These are phyloP conservation scores for Elongisporangium anandrum DNA, from an alignment of 352 stramenopile species.

Conservation along the genomic window DNA sequence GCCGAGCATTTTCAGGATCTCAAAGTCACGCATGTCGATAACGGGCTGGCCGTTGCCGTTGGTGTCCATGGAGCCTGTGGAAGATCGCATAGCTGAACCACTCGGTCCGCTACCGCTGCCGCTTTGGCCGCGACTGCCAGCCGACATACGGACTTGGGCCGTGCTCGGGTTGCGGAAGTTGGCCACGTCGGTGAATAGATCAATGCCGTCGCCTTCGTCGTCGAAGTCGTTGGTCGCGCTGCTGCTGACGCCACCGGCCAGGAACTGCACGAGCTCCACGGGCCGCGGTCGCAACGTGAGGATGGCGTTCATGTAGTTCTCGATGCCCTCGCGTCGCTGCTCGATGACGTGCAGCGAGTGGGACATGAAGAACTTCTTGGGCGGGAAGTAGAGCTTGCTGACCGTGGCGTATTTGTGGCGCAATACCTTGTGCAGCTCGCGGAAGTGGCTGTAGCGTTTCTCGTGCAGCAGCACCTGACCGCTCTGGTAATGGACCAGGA, in stretches of 20 bases:
- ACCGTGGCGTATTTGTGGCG: conserved; percentile 76
- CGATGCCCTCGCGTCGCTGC: conserved; percentile 74
- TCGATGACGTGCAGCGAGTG: conserved; percentile 86
- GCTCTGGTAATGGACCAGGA: conserved; percentile 75
- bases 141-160: neutral
- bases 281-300: conserved; percentile 65
- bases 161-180: conserved; percentile 6
- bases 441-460: conserved; percentile 84
- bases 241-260: conserved; percentile 31
- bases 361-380: conserved; percentile 86
- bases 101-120: neutral
- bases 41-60: neutral
- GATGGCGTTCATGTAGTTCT: conserved; percentile 81
- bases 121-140: neutral
- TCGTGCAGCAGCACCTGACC: conserved; percentile 51
- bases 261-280: conserved; percentile 63
- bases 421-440: conserved; percentile 77
- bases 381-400: conserved; percentile 79
- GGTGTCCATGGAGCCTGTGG: neutral
- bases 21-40: conserved; percentile 88
- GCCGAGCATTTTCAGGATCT: conserved; percentile 97
- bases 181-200: conserved; percentile 38
- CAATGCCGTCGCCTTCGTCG: conserved; percentile 61
- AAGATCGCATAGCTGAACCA: neutral
- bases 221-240: conserved; percentile 12